A percentile compares a stretch with the other conserved stretches of the same genome.
phyloP scores from a whole-genome alignment of 208 protist genomes.

The Trypanosoma platydactyli region DNA sequence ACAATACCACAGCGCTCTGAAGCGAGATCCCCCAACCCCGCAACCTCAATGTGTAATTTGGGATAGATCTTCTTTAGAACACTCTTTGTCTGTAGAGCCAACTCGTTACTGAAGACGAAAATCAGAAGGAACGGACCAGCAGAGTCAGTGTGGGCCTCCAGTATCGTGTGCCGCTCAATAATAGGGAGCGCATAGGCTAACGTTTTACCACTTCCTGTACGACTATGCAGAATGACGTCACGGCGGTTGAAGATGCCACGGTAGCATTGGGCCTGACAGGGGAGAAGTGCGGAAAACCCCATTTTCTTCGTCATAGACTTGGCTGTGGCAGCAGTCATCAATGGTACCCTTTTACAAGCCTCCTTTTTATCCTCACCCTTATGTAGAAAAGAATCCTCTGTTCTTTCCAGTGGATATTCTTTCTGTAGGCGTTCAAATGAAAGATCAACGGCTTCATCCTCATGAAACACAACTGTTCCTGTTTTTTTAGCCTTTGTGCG shows the following conservation, averaged over 20 bases:
- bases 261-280: constrained; percentile 88
- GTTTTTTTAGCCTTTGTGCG: constrained; percentile 80
- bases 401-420: constrained; percentile 38
- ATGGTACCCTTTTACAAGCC: constrained; percentile 34
- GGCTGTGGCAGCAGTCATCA: constrained; percentile 70
- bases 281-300: constrained; percentile 63
- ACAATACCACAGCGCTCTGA: constrained; percentile 55
- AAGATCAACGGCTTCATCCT: constrained; percentile 59
- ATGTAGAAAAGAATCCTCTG: constrained; percentile 25
- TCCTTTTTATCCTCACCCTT: constrained; percentile 17
- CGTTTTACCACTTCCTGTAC: constrained; percentile 97
- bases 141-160: constrained; percentile 33
- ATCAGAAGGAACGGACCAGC: constrained; percentile 76
- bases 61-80: constrained; percentile 80
- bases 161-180: constrained; percentile 77
- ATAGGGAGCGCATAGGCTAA: constrained; percentile 98
- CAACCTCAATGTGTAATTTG: constrained; percentile 55
- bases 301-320: constrained; percentile 49
- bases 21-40: constrained; percentile 65
- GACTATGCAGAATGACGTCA: constrained; percentile 92
- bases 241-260: constrained; percentile 81
- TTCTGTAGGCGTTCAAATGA: constrained; percentile 70
- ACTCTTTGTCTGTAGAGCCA: constrained; percentile 81
- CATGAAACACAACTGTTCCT: constrained; percentile 86
- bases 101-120: constrained; percentile 88